Evolutionary conservation across 2,329 filamentous ascomycete species (phyloP).

Genomic region (Fusarium continuum): DNA sequence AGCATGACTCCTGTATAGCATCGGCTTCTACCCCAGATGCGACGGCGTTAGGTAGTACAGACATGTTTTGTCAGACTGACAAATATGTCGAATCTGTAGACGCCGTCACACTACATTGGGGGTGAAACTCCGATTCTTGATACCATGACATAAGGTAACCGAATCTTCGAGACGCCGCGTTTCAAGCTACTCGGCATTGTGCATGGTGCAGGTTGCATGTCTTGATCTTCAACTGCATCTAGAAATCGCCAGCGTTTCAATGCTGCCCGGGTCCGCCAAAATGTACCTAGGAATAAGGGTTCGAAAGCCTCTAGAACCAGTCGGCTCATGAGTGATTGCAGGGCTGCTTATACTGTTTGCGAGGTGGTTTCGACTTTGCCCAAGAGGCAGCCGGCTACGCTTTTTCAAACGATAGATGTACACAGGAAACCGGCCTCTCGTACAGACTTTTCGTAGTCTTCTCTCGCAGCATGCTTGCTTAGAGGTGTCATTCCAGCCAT

Average conservation of each 20-base stretch:
- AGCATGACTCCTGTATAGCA: constrained; percentile 12
- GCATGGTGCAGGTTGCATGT: background rate
- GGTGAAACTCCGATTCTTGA: background rate
- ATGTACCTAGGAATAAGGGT: background rate
- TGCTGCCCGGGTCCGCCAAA: background rate
- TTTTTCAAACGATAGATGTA: too few relatives aligned
- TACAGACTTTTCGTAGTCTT: too few relatives aligned
- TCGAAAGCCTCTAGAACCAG: background rate
- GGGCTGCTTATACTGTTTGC: background rate
- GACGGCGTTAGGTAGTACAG: constrained; percentile 9
- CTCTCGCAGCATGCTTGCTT: too few relatives aligned
- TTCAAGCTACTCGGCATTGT: constrained; percentile 19
- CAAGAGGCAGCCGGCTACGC: background rate
- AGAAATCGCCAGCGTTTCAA: constrained; percentile 2
- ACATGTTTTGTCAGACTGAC: constrained; percentile 36
- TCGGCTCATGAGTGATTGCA: background rate
- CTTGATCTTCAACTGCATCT: background rate
- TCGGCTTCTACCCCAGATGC: constrained; percentile 23
- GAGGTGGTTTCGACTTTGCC: constrained; percentile 2
- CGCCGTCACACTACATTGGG: background rate
- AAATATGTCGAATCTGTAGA: constrained; percentile 14
- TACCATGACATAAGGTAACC: background rate
- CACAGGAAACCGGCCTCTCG: too few relatives aligned
- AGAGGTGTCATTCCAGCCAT: too few relatives aligned
- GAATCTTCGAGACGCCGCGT: background rate